phyloP scores from a whole-genome alignment of 2,329 filamentous ascomycete genomes.

The Trichoderma breve region DNA sequence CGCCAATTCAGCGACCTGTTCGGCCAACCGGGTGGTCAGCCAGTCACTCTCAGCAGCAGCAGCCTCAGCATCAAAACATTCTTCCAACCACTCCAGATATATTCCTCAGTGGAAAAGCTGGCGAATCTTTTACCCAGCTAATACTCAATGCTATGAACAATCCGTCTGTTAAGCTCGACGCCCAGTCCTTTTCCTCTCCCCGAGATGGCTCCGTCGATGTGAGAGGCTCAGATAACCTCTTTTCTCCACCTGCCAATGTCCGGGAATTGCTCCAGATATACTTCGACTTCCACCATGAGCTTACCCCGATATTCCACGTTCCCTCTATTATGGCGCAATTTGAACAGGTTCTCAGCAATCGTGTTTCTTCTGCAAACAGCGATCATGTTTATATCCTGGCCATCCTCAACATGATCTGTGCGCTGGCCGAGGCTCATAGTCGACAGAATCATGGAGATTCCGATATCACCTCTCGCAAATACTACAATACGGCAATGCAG shows the following conservation, averaged over 20 bases:
- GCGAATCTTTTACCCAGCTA: slow-evolving; percentile 1
- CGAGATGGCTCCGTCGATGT: background rate
- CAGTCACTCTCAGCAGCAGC: background rate
- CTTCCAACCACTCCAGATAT: slow-evolving; percentile 9
- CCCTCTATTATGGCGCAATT: slow-evolving; percentile 5
- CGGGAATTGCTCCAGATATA: slow-evolving; percentile 1
- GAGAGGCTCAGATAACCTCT: background rate
- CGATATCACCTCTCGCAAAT: background rate
- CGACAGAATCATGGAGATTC: background rate
- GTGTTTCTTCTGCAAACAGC: background rate
- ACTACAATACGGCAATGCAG: slow-evolving; percentile 14
- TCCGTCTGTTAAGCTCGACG: background rate
- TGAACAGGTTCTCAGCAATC: background rate
- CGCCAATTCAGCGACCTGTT: background rate
- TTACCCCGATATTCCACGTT: slow-evolving; percentile 12
- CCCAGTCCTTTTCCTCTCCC: background rate
- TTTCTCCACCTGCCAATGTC: background rate
- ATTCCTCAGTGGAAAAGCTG: slow-evolving; percentile 13
- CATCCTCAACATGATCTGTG: slow-evolving; percentile 13
- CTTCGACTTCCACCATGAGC: slow-evolving; percentile 9
- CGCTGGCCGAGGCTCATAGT: background rate
- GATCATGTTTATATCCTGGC: slow-evolving; percentile 1
- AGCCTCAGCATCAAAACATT: background rate
- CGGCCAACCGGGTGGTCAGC: background rate
- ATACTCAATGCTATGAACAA: slow-evolving; percentile 15